Percentiles rank a stretch among this genome's conserved stretches.
Conservation (phyloP, 2,329 filamentous ascomycete species). For the Hypoxylon sp. region DNA sequence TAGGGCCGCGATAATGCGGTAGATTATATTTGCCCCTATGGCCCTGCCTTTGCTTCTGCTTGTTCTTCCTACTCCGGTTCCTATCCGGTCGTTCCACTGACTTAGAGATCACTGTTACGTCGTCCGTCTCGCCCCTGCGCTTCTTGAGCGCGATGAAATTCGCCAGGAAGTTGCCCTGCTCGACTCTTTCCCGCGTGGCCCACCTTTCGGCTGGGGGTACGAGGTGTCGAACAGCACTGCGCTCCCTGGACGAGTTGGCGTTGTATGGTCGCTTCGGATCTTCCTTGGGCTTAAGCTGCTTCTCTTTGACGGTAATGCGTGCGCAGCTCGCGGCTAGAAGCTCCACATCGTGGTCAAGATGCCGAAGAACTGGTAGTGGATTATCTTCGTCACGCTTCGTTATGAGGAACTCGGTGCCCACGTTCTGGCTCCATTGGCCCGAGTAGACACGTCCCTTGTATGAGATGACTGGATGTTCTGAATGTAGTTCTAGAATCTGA, state of each 20-base stretch:
- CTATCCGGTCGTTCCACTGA: slow-evolving; percentile 29
- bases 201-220: slow-evolving; percentile 65
- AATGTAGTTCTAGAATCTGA: slow-evolving; percentile 88
- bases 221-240: slow-evolving; percentile 57
- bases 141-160: slow-evolving; percentile 76
- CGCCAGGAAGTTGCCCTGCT: slow-evolving; percentile 70
- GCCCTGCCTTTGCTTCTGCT: slow-evolving; percentile 16
- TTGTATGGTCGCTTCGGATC: slow-evolving; percentile 38
- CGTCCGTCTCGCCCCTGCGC: slow-evolving; percentile 74
- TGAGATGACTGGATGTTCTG: slow-evolving; percentile 80
- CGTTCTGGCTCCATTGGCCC: slow-evolving; percentile 84
- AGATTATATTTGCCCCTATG: slow-evolving; percentile 38
- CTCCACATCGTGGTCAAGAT: slow-evolving; percentile 73
- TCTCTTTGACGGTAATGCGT: slow-evolving; percentile 78
- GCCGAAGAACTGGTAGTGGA: slow-evolving; percentile 64
- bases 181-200: slow-evolving; percentile 61
- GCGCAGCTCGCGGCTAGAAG: slow-evolving; percentile 79
- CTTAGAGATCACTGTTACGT: slow-evolving; percentile 68
- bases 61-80: slow-evolving; percentile 10
- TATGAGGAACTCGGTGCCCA: slow-evolving; percentile 88
- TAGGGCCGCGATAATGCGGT: slow-evolving; percentile 25
- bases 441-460: slow-evolving; percentile 85
- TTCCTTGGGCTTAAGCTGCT: slow-evolving; percentile 67
- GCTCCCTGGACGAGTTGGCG: slow-evolving; percentile 43
- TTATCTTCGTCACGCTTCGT: slow-evolving; percentile 62